Percentiles rank a stretch among this genome's conserved stretches.
These are phyloP conservation scores for Paramecium octaurelia DNA, from an alignment of 73 alveolate genomes.

Conservation along the genomic window DNA sequence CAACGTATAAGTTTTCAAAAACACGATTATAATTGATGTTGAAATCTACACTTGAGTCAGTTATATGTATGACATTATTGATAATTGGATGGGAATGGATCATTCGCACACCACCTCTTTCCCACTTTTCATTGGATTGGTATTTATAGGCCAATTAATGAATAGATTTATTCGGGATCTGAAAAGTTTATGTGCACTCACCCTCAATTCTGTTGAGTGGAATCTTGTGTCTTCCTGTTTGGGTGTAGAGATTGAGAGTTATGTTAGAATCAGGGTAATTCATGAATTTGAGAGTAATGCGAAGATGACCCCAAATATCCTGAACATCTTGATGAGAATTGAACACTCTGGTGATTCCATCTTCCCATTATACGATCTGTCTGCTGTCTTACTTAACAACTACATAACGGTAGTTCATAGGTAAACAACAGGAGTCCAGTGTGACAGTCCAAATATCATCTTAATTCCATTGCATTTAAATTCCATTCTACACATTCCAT, in stretches of 20 bases:
- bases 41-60: not conserved
- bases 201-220: not conserved
- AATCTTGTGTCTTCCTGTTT: not conserved
- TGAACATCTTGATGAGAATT: not conserved
- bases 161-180: not conserved
- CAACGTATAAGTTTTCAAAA: not conserved
- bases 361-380: slow-evolving; percentile 1
- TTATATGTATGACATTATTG: not conserved
- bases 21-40: not conserved
- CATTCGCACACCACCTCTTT: not conserved
- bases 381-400: not conserved
- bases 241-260: not conserved
- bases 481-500: not conserved
- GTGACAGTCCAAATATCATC: slow-evolving; percentile 20
- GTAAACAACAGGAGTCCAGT: not conserved
- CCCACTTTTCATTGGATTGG: not conserved
- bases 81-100: not conserved
- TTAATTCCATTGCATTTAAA: slow-evolving; percentile 39
- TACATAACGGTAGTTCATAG: not conserved
- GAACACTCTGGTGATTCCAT: not conserved
- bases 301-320: not conserved
- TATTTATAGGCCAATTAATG: not conserved
- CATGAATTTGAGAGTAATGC: not conserved
- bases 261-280: not conserved
- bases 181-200: not conserved